A percentile compares a stretch with the other conserved stretches of the same genome.
Evolutionary conservation across 306 rosid genomes (phyloP).

Genomic region (Albizia julibrissin): DNA sequence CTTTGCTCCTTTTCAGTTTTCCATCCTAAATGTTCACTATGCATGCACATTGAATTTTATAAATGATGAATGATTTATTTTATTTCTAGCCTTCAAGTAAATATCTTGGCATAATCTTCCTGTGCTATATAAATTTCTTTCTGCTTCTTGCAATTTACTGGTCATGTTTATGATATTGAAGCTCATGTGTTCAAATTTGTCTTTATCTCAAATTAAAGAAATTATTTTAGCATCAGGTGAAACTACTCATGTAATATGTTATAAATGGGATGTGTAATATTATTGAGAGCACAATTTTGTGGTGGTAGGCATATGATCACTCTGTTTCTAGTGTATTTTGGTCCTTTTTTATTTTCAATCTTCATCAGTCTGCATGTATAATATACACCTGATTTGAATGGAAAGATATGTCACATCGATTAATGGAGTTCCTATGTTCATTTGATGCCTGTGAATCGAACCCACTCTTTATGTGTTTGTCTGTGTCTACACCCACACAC

Average conservation of each 20-base stretch:
- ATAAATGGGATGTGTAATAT: neutral
- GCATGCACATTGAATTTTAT: neutral
- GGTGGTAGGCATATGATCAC: neutral
- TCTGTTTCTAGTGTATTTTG: neutral
- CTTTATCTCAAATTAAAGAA: neutral
- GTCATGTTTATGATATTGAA: neutral
- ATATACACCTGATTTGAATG: neutral
- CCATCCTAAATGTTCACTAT: neutral
- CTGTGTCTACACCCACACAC: neutral
- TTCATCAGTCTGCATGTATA: neutral
- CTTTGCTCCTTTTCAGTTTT: neutral
- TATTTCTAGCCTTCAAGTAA: neutral
- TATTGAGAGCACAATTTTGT: neutral
- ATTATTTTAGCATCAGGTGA: neutral
- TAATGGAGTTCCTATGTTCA: neutral
- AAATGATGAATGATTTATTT: neutral
- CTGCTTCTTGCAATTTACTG: neutral
- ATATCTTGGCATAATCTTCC: neutral
- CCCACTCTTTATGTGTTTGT: neutral
- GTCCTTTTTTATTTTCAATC: neutral
- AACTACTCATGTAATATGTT: neutral
- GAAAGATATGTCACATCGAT: neutral
- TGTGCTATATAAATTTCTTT: neutral
- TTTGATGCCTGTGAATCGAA: neutral
- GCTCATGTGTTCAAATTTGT: neutral